Evolutionary conservation across 371 early-diverging fungal species (phyloP).

Genomic region (Mortierella polycephala): DNA sequence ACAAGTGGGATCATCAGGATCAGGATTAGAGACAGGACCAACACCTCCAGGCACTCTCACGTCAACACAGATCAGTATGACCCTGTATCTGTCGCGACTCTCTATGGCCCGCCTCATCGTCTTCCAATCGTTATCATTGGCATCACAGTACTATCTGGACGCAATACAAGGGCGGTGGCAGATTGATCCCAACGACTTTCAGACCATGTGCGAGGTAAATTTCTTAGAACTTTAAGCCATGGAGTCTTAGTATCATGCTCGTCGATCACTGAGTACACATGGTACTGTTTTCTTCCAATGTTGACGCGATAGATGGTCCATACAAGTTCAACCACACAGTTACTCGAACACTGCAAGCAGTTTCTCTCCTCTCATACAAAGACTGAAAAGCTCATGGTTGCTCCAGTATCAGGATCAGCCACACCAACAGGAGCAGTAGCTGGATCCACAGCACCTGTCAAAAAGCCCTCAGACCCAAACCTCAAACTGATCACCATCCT

Average conservation of each 20-base stretch:
- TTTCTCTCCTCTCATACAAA: slow-evolving; percentile 32
- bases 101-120: slow-evolving; percentile 42
- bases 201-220: slow-evolving; percentile 30
- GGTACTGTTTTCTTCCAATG: neutral
- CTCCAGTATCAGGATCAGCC: neutral
- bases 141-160: slow-evolving; percentile 32
- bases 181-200: slow-evolving; percentile 25
- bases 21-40: slow-evolving; percentile 1
- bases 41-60: slow-evolving; percentile 32
- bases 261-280: neutral
- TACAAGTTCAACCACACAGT: slow-evolving; percentile 11
- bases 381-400: slow-evolving; percentile 35
- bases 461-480: slow-evolving; percentile 48
- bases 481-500: slow-evolving; percentile 36
- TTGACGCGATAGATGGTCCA: slow-evolving; percentile 23
- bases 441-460: slow-evolving; percentile 6
- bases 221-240: neutral
- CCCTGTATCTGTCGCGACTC: slow-evolving; percentile 46
- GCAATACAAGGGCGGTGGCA: slow-evolving; percentile 53
- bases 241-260: neutral
- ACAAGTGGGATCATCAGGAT: slow-evolving; percentile 7
- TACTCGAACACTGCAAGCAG: slow-evolving; percentile 13
- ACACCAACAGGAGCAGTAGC: neutral
- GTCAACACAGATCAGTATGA: slow-evolving; percentile 53
- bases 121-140: slow-evolving; percentile 17